These are phyloP conservation scores for Hypoxylon lenormandii DNA, from an alignment of 495 filamentous ascomycete genomes.

Conservation along the genomic window DNA sequence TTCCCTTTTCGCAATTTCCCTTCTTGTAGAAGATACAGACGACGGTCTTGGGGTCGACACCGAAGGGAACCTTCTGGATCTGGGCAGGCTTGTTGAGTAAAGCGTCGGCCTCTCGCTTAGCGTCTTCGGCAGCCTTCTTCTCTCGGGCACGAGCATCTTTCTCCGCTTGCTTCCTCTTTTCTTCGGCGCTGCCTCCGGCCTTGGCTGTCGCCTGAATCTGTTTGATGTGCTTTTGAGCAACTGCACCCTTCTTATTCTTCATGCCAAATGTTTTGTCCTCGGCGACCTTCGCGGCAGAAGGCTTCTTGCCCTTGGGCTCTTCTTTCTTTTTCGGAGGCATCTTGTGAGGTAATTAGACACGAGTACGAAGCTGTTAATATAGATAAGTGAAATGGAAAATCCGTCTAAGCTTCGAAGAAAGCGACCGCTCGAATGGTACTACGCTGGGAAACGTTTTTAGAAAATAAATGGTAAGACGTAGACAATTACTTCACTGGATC, in stretches of 20 bases:
- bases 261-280: constrained; percentile 99
- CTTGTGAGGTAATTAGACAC: constrained; percentile 52
- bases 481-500: constrained; percentile 25
- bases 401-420: background rate
- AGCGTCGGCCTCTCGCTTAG: constrained; percentile 78
- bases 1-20: constrained; percentile 95
- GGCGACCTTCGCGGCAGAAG: constrained; percentile 73
- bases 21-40: constrained; percentile 96
- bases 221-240: constrained; percentile 87
- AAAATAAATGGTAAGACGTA: constrained; percentile 15
- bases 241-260: constrained; percentile 99
- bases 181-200: constrained; percentile 78
- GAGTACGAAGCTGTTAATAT: background rate
- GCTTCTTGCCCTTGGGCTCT: constrained; percentile 72
- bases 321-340: constrained; percentile 93
- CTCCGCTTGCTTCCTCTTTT: constrained; percentile 90
- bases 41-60: constrained; percentile 98
- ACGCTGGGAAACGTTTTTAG: constrained; percentile 3
- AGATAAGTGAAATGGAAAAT: background rate
- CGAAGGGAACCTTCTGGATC: constrained; percentile 95
- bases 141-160: constrained; percentile 85
- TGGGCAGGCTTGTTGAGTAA: constrained; percentile 96
- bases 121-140: constrained; percentile 81
- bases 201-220: constrained; percentile 78
- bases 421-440: background rate